A percentile compares a stretch with the other conserved stretches of the same genome.
These are phyloP conservation scores for Phytophthora tubulina DNA, from an alignment of 352 stramenopile species.

Conservation along the genomic window DNA sequence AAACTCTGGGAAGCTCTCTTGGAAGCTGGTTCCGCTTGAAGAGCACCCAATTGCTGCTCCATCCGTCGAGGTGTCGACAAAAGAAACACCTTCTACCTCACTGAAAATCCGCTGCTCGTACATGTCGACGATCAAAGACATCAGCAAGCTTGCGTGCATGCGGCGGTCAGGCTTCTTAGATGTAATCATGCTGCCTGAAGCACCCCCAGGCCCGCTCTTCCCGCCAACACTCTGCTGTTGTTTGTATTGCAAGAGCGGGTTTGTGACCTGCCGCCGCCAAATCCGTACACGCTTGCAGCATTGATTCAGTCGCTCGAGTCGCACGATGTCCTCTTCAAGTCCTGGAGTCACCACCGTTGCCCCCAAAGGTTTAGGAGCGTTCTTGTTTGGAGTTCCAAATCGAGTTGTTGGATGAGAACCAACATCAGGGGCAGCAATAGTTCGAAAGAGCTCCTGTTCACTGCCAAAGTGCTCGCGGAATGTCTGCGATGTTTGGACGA, in stretches of 20 bases:
- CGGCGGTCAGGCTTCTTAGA: constrained; percentile 70
- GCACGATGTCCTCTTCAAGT: constrained; percentile 62
- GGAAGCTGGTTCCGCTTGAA: constrained; percentile 36
- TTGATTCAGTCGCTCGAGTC: constrained; percentile 62
- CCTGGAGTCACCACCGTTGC: constrained; percentile 6
- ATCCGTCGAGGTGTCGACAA: constrained; percentile 23
- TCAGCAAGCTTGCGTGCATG: constrained; percentile 75
- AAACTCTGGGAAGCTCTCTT: constrained; percentile 77
- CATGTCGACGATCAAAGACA: constrained; percentile 78
- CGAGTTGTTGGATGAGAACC: constrained; percentile 5
- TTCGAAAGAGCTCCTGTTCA: constrained; percentile 65
- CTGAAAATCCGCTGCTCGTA: constrained; percentile 69
- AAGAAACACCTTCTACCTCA: constrained; percentile 48
- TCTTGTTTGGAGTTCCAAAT: constrained; percentile 19
- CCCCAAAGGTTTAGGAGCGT: constrained; percentile 3
- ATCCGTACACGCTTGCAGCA: constrained; percentile 83
- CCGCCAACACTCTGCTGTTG: constrained; percentile 44
- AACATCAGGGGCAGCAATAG: constrained; percentile 2
- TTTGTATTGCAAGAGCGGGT: constrained; percentile 76
- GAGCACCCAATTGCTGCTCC: constrained; percentile 12
- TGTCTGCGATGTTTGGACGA: constrained; percentile 52
- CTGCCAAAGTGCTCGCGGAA: constrained; percentile 60
- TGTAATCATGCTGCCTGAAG: constrained; percentile 14
- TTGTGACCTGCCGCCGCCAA: constrained; percentile 68
- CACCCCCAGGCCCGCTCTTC: constrained; percentile 20